A percentile compares a stretch with the other conserved stretches of the same genome.
Conservation (phyloP, 2,329 filamentous ascomycete genomes). For the Penicillium sp. region DNA sequence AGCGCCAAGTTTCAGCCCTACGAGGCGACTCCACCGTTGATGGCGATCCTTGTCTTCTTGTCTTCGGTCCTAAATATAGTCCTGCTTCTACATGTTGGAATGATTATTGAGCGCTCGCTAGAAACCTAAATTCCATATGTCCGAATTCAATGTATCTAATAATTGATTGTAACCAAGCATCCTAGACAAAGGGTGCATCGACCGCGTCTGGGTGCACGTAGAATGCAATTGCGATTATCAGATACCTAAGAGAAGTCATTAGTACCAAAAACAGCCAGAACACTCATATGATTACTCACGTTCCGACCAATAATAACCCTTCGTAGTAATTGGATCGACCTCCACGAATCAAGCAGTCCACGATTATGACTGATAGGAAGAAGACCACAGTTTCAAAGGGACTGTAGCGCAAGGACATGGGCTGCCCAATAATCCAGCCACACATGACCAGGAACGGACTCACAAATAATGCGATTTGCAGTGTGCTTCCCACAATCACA, state of each 20-base stretch:
- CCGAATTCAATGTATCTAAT: not conserved
- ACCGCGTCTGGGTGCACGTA: slow-evolving; percentile 16
- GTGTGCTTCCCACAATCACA: slow-evolving; percentile 53
- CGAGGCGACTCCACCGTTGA: not conserved
- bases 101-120: too few relatives aligned
- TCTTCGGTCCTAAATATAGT: not conserved
- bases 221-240: slow-evolving; percentile 20
- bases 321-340: slow-evolving; percentile 21
- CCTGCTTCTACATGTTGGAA: not conserved
- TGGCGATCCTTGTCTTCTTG: not conserved
- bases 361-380: slow-evolving; percentile 19
- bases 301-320: slow-evolving; percentile 18
- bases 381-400: slow-evolving; percentile 20
- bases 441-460: slow-evolving; percentile 57
- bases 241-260: slow-evolving; percentile 10
- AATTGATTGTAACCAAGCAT: not conserved
- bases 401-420: slow-evolving; percentile 39
- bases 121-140: not conserved
- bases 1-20: slow-evolving; percentile 9
- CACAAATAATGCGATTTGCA: slow-evolving; percentile 57
- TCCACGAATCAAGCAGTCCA: slow-evolving; percentile 22
- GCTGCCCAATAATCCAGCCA: slow-evolving; percentile 53
- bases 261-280: not conserved
- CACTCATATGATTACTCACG: slow-evolving; percentile 10
- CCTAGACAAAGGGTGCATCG: not conserved